phyloP scores from a whole-genome alignment of 1,139 yeast species.

The Zhuliangozyma parablackwelliae region DNA sequence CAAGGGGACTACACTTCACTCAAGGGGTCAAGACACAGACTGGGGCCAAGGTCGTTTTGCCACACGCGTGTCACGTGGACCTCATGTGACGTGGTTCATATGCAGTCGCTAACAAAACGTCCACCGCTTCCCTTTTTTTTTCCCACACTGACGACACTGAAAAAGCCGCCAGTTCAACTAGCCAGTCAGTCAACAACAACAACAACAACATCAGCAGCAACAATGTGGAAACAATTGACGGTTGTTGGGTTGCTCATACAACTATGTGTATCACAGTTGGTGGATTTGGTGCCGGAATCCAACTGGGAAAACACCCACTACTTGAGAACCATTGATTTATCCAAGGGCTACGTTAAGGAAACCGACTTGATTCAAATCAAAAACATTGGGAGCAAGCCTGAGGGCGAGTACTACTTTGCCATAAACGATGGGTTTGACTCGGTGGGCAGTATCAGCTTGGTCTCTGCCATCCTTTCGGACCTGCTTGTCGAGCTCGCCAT shows the following conservation, averaged over 20 bases:
- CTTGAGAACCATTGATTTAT: conserved; percentile 55
- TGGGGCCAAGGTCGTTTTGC: no score
- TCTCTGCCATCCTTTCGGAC: conserved; percentile 31
- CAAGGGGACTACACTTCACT: no score
- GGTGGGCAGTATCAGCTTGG: conserved; percentile 45
- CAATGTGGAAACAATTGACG: conserved; percentile 3
- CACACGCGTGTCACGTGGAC: no score
- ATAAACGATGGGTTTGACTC: conserved; percentile 44
- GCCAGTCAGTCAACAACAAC: no score
- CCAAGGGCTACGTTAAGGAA: conserved; percentile 66
- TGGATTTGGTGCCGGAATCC: conserved; percentile 5
- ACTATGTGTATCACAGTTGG: conserved; percentile 6
- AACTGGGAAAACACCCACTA: conserved; percentile 47
- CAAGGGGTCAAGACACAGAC: no score
- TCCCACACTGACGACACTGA: no score
- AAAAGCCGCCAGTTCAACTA: no score
- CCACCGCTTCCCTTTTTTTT: no score
- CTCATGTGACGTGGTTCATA: no score
- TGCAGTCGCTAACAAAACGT: no score
- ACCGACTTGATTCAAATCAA: conserved; percentile 49
- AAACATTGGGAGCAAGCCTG: conserved; percentile 57
- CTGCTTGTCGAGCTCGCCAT: conserved; percentile 21
- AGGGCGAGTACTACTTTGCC: conserved; percentile 51
- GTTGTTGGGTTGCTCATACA: conserved; percentile 6
- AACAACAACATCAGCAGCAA: no score